phyloP scores from a whole-genome alignment of 1,284 basidiomycete species.

The Ustilago xerochloae region DNA sequence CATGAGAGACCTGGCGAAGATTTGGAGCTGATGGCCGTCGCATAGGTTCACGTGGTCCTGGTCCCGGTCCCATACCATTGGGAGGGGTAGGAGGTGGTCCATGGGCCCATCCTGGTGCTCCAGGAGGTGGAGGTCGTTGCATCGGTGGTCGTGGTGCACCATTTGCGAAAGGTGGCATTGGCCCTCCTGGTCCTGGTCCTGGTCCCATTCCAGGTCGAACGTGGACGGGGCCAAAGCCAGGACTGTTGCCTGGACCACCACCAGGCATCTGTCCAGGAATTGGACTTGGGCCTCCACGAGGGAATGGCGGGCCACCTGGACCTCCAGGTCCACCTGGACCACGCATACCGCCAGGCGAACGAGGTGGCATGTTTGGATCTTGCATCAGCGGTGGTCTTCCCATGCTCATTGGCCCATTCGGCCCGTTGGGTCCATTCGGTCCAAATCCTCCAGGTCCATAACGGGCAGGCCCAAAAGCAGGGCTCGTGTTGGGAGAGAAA shows the following conservation, averaged over 20 bases:
- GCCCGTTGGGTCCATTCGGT: constrained; percentile 21
- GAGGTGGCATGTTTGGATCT: constrained; percentile 44
- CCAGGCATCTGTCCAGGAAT: constrained; percentile 34
- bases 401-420: constrained; percentile 26
- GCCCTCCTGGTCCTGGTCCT: constrained; percentile 34
- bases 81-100: constrained; percentile 23
- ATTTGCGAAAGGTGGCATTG: constrained; percentile 36
- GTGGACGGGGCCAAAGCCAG: constrained; percentile 32
- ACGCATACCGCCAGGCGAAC: constrained; percentile 31
- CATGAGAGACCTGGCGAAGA: constrained; percentile 43
- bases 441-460: constrained; percentile 25
- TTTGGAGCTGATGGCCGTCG: constrained; percentile 57
- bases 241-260: constrained; percentile 24
- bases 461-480: constrained; percentile 33
- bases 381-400: constrained; percentile 45
- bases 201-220: constrained; percentile 14
- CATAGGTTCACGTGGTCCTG: constrained; percentile 24
- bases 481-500: constrained; percentile 47
- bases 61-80: constrained; percentile 9
- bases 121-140: constrained; percentile 28
- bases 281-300: constrained; percentile 40
- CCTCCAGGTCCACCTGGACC: constrained; percentile 13
- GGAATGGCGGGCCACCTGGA: constrained; percentile 29
- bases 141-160: constrained; percentile 34
- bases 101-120: constrained; percentile 4